Evolutionary conservation across 352 stramenopile genomes (phyloP).

Genomic region (Vaucheria bursata): DNA sequence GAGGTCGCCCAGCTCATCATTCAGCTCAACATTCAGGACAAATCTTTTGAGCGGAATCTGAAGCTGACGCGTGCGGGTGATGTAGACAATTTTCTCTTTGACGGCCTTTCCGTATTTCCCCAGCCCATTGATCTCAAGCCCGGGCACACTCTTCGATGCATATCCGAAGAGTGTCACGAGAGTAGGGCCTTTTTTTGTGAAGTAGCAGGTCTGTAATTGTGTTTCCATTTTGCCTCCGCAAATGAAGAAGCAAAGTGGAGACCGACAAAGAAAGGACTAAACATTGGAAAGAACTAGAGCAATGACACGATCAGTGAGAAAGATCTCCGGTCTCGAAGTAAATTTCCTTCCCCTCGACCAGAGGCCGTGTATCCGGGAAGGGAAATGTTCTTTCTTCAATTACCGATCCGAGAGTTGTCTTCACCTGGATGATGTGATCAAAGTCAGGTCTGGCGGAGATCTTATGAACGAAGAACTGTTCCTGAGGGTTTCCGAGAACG

Average conservation of each 20-base stretch:
- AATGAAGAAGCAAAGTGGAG: no score
- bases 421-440: no score
- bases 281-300: no score
- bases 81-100: constrained; percentile 1
- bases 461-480: no score
- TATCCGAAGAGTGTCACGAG: neutral
- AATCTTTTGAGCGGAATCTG: neutral
- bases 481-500: neutral
- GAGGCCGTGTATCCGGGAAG: no score
- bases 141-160: neutral
- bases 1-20: neutral
- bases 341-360: no score
- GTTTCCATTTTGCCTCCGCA: neutral
- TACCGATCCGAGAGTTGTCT: no score
- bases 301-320: no score
- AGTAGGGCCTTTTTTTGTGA: neutral
- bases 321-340: no score
- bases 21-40: neutral
- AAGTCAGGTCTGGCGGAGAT: no score
- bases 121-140: constrained; percentile 1
- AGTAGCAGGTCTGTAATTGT: neutral
- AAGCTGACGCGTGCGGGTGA: neutral
- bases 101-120: neutral
- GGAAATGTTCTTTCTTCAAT: no score
- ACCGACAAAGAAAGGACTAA: no score